Conservation (phyloP, 805 yeast genomes). For the Limtongia smithiae region DNA sequence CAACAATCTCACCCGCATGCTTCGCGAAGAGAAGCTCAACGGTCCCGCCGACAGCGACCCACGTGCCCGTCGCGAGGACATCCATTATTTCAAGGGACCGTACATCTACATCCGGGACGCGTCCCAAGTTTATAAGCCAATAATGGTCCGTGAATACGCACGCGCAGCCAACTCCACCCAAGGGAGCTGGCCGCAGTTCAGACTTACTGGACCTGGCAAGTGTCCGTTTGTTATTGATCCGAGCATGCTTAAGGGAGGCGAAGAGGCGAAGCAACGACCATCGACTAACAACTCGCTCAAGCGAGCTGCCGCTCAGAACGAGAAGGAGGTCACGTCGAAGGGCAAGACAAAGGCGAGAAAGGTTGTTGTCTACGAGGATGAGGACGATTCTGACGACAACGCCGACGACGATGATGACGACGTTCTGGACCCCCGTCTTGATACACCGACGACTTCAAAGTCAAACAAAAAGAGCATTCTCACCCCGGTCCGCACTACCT, state of each 20-base stretch:
- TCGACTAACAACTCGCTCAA: slow-evolving; percentile 2
- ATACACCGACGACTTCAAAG: background rate
- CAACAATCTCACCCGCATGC: slow-evolving; percentile 47
- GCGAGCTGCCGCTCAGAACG: slow-evolving; percentile 7
- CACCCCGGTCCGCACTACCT: slow-evolving; percentile 24
- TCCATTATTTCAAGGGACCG: slow-evolving; percentile 71
- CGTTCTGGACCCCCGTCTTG: slow-evolving; percentile 4
- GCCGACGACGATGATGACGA: slow-evolving; percentile 17
- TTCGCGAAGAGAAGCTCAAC: slow-evolving; percentile 77
- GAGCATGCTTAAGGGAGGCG: background rate
- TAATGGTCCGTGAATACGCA: slow-evolving; percentile 77
- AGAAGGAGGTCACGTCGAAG: slow-evolving; percentile 5
- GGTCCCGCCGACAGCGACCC: slow-evolving; percentile 92
- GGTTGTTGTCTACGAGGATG: slow-evolving; percentile 6
- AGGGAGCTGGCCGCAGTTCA: slow-evolving; percentile 57
- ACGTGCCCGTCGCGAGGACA: slow-evolving; percentile 76
- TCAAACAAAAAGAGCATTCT: slow-evolving; percentile 8
- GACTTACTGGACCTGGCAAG: slow-evolving; percentile 64
- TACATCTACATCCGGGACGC: slow-evolving; percentile 79
- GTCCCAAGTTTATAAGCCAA: slow-evolving; percentile 72
- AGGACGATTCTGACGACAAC: slow-evolving; percentile 5
- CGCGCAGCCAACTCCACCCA: slow-evolving; percentile 41
- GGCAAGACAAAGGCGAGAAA: slow-evolving; percentile 14
- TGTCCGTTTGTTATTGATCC: slow-evolving; percentile 64
- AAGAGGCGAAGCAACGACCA: slow-evolving; percentile 3